Evolutionary conservation across 2,329 filamentous ascomycete genomes (phyloP).

Genomic region (Cordyceps javanica): DNA sequence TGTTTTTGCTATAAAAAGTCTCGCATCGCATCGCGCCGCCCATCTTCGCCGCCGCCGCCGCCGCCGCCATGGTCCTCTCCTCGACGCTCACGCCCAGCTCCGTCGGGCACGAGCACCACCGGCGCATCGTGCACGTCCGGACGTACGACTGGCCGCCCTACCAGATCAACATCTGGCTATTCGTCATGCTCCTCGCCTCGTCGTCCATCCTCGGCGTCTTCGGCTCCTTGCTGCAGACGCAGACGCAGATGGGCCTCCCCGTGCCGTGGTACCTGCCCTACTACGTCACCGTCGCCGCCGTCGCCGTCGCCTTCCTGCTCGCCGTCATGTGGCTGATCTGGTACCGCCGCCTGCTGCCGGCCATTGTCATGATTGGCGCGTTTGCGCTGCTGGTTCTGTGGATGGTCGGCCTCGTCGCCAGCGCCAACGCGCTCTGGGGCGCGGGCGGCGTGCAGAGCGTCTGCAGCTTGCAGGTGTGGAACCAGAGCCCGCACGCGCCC

Average conservation of each 20-base stretch:
- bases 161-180: slow-evolving; percentile 61
- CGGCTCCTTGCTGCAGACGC: slow-evolving; percentile 52
- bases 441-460: slow-evolving; percentile 51
- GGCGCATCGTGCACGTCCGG: slow-evolving; percentile 40
- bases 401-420: slow-evolving; percentile 58
- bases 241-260: slow-evolving; percentile 46
- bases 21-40: too few species aligned
- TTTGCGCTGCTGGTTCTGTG: slow-evolving; percentile 64
- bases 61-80: slow-evolving; percentile 20
- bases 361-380: slow-evolving; percentile 56
- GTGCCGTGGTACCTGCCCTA: slow-evolving; percentile 66
- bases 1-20: too few species aligned
- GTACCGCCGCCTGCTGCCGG: slow-evolving; percentile 53
- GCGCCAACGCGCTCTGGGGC: slow-evolving; percentile 59
- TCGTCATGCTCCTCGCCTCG: slow-evolving; percentile 57
- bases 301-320: slow-evolving; percentile 61
- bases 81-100: slow-evolving; percentile 35
- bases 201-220: slow-evolving; percentile 57
- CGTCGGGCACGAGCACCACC: slow-evolving; percentile 35
- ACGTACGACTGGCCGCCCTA: slow-evolving; percentile 64
- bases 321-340: slow-evolving; percentile 58
- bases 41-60: neutral
- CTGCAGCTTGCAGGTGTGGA: slow-evolving; percentile 54
- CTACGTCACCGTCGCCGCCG: slow-evolving; percentile 51
- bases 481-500: slow-evolving; percentile 42